A percentile compares a stretch with the other conserved stretches of the same genome.
Evolutionary conservation across 768 basidiomycete species (phyloP).

Genomic region (Dentipellis sp.): DNA sequence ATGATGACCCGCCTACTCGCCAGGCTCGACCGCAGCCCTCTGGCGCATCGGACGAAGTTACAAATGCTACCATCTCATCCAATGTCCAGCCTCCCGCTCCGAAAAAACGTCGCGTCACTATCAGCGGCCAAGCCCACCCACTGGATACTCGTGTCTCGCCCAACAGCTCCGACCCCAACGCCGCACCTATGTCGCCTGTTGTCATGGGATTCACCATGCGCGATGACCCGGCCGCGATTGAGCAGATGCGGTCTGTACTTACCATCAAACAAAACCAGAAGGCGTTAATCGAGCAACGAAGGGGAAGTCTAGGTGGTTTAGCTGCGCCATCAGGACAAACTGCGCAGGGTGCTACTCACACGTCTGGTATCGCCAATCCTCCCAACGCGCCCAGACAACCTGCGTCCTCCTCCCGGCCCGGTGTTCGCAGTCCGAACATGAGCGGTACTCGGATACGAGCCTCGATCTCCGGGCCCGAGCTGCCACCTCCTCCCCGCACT

Average conservation of each 20-base stretch:
- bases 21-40: slow-evolving; percentile 10
- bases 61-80: slow-evolving; percentile 25
- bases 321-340: not conserved
- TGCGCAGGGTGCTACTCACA: not conserved
- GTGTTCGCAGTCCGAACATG: slow-evolving; percentile 15
- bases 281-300: slow-evolving; percentile 58
- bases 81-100: slow-evolving; percentile 29
- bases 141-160: slow-evolving; percentile 42
- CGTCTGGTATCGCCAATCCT: slow-evolving; percentile 10
- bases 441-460: slow-evolving; percentile 16
- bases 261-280: slow-evolving; percentile 65
- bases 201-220: slow-evolving; percentile 48
- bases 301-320: slow-evolving; percentile 45
- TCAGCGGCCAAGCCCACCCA: slow-evolving; percentile 49
- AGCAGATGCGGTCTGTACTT: slow-evolving; percentile 55
- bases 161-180: slow-evolving; percentile 19
- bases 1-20: slow-evolving; percentile 24
- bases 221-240: slow-evolving; percentile 49
- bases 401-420: slow-evolving; percentile 23
- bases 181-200: slow-evolving; percentile 55
- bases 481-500: slow-evolving; percentile 16
- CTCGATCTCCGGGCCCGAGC: slow-evolving; percentile 13
- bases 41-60: slow-evolving; percentile 8
- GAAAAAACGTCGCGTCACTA: slow-evolving; percentile 66
- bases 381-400: slow-evolving; percentile 16